Evolutionary conservation across 345 rosid species (phyloP).

Genomic region (Arabidopsis suecica): DNA sequence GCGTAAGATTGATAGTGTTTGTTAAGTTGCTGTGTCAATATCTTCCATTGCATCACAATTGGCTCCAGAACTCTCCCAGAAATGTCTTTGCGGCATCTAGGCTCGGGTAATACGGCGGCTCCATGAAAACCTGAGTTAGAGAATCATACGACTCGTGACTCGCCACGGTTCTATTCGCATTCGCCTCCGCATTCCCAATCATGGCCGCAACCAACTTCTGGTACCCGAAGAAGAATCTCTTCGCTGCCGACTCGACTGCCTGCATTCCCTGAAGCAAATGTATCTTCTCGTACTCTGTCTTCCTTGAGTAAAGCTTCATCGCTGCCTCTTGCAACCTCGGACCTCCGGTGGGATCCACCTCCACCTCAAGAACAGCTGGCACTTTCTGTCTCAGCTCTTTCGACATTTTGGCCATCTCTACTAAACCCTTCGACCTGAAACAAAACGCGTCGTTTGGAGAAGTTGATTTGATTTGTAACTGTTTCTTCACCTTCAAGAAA

Average conservation of each 20-base stretch:
- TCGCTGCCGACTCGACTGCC: slow-evolving; percentile 76
- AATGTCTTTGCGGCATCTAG: slow-evolving; percentile 95
- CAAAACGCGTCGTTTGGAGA: slow-evolving; percentile 69
- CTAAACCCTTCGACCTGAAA: slow-evolving; percentile 71
- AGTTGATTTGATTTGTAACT: slow-evolving; percentile 51
- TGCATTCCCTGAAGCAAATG: slow-evolving; percentile 77
- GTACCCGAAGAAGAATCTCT: slow-evolving; percentile 75
- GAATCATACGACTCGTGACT: slow-evolving; percentile 56
- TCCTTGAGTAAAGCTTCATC: slow-evolving; percentile 73
- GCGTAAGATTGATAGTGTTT: slow-evolving; percentile 24
- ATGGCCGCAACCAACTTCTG: slow-evolving; percentile 72
- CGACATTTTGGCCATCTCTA: slow-evolving; percentile 61
- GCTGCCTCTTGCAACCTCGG: slow-evolving; percentile 93
- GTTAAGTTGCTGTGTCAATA: slow-evolving; percentile 24
- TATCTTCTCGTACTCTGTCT: slow-evolving; percentile 59
- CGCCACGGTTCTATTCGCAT: slow-evolving; percentile 53
- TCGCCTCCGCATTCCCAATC: slow-evolving; percentile 84
- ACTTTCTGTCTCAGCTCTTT: slow-evolving; percentile 79
- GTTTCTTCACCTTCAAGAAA: slow-evolving; percentile 74
- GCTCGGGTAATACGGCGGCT: slow-evolving; percentile 90
- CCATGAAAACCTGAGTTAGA: slow-evolving; percentile 72
- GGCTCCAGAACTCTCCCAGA: slow-evolving; percentile 75
- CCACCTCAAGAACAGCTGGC: slow-evolving; percentile 72
- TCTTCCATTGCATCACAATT: slow-evolving; percentile 27
- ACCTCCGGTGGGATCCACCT: slow-evolving; percentile 92